Percentiles rank a stretch among this genome's conserved stretches.
These are phyloP conservation scores for Orbilia ellipsospora DNA, from an alignment of 2,329 filamentous ascomycete species.

Conservation along the genomic window DNA sequence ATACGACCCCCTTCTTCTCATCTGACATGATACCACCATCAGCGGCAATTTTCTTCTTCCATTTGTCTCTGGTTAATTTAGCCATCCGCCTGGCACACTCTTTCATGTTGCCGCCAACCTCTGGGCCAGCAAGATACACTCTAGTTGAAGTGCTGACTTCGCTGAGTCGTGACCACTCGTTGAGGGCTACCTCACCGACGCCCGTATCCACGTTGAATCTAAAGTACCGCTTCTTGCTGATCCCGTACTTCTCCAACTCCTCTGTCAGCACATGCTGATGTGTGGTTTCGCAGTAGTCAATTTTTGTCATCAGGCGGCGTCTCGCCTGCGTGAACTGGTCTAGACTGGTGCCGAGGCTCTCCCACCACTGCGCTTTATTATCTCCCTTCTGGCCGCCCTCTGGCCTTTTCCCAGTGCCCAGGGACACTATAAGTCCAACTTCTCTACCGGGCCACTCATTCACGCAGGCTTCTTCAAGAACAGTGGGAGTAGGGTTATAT, in stretches of 20 bases:
- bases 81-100: slow-evolving; percentile 52
- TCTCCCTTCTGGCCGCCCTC: slow-evolving; percentile 79
- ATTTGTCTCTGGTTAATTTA: slow-evolving; percentile 49
- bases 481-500: slow-evolving; percentile 86
- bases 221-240: slow-evolving; percentile 91
- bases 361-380: slow-evolving; percentile 58
- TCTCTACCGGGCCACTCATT: slow-evolving; percentile 97
- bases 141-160: slow-evolving; percentile 93
- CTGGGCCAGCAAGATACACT: slow-evolving; percentile 78
- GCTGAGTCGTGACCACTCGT: slow-evolving; percentile 92
- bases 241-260: slow-evolving; percentile 70
- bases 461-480: slow-evolving; percentile 77
- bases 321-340: slow-evolving; percentile 84
- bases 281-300: slow-evolving; percentile 92
- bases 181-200: slow-evolving; percentile 97
- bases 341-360: slow-evolving; percentile 57
- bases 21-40: slow-evolving; percentile 46
- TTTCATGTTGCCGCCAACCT: slow-evolving; percentile 72
- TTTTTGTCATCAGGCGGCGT: slow-evolving; percentile 84
- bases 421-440: slow-evolving; percentile 88
- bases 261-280: slow-evolving; percentile 69
- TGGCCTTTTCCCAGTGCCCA: slow-evolving; percentile 90
- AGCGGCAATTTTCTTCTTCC: slow-evolving; percentile 50
- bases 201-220: slow-evolving; percentile 94
- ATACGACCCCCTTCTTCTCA: slow-evolving; percentile 31